Base-by-base conservation (phyloP, 805 yeast genomes). In the Candida germanica region DNA sequence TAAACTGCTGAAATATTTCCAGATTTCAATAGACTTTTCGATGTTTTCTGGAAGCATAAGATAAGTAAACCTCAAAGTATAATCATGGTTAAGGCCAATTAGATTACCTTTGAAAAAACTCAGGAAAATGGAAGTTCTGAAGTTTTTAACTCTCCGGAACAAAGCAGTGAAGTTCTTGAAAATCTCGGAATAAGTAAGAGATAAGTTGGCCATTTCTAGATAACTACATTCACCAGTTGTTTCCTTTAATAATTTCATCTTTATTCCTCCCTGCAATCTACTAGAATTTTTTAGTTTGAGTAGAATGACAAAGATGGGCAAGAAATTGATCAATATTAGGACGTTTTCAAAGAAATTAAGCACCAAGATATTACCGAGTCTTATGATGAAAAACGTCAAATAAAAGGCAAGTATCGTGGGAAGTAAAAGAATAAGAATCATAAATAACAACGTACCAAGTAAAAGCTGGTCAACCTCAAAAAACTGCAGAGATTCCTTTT, bases 381-480 rank as follows among this genome's bases (percentile, higher is more conserved):
- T 66, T 4, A 80, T 64, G 0, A 71, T 42, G 5, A 86, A 83
- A 58, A 88, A 91, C 15, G 81, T 75, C 12, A 79, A 47, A 53
- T 93, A 93, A 54, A 89, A 93, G 10, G 93, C 93, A 47, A 81
- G 55, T 2, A 87, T 83, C 0, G 99, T 93, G 1, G 98, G 98
- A 33, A 88, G 58, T 22, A 94, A 64, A 47, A 88, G 85, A 0
- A 83, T 61, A 35, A 86, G 63, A 11, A 89, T 77, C 32, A 91
- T 87, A 59, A 93, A 93, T 12, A 91, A 59, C 38, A 93, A 70
- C 2, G 96, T 93, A 0, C 98, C 98, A 53, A 91, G 62, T 32
- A 94, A 64, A 38, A 91, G 67, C 51, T 89, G 95, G 54, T 89
- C 96, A 16, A 91, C 64, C 41, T 85, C 91, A 56, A 85, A 91